Evolutionary conservation across 2,329 filamentous ascomycete genomes (phyloP).

Genomic region (Neopestalotiopsis sp.): DNA sequence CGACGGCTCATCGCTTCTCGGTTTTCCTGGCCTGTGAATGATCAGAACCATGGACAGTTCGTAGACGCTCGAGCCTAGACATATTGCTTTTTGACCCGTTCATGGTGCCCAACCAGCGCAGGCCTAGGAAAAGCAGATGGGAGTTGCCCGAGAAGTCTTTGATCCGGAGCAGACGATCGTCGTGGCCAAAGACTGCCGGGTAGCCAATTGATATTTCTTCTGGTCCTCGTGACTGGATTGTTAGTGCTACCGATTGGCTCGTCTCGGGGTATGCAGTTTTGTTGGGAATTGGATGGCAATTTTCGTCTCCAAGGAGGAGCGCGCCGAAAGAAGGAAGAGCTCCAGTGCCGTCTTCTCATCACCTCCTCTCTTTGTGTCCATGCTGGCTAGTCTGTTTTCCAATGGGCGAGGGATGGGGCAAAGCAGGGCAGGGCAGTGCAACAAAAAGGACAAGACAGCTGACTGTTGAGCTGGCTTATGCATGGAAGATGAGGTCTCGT

Average conservation of each 20-base stretch:
- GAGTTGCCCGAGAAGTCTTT: not conserved
- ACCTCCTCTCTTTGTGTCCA: not conserved
- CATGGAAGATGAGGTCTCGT: not conserved
- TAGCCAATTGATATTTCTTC: not conserved
- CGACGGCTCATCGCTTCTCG: not conserved
- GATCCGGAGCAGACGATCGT: not conserved
- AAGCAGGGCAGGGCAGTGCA: not conserved
- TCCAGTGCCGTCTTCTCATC: not conserved
- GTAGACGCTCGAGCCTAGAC: no score
- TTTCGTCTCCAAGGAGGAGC: not conserved
- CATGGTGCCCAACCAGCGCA: not conserved
- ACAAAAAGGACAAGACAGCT: not conserved
- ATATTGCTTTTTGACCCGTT: not conserved
- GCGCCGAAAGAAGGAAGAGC: slow-evolving; percentile 1
- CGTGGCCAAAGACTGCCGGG: not conserved
- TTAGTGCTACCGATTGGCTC: not conserved
- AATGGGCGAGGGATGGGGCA: no score
- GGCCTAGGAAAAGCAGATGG: not conserved
- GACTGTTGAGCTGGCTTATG: not conserved
- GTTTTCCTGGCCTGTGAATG: not conserved
- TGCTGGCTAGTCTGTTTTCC: not conserved
- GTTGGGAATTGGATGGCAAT: not conserved
- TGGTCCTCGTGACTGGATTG: not conserved
- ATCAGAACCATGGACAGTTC: not conserved
- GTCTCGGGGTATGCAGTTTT: not conserved